A percentile compares a stretch with the other conserved stretches of the same genome.
Conservation (phyloP, 2,329 filamentous ascomycete species). For the Ophiostoma angusticollis region DNA sequence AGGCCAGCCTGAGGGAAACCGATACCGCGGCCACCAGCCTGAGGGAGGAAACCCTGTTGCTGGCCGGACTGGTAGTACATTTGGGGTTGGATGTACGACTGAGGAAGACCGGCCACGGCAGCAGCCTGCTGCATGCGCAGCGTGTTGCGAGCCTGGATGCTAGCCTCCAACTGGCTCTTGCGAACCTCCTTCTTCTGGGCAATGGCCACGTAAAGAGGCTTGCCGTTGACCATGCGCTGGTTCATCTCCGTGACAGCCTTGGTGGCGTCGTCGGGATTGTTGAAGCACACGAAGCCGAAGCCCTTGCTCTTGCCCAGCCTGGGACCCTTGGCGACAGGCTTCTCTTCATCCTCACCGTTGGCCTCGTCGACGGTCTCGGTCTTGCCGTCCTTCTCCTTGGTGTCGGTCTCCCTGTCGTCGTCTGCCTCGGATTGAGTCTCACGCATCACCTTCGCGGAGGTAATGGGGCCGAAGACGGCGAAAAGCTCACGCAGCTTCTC, state of each 20-base stretch:
- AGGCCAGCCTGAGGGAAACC: conserved; percentile 53
- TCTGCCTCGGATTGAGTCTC: conserved; percentile 51
- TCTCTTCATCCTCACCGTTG: conserved; percentile 29
- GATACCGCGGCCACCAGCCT: conserved; percentile 49
- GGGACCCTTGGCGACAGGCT: conserved; percentile 50
- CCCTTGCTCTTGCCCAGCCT: conserved; percentile 97
- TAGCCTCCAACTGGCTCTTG: conserved; percentile 97
- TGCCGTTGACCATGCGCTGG: conserved; percentile 94
- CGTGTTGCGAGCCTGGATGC: conserved; percentile 97
- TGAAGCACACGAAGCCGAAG: conserved; percentile 99
- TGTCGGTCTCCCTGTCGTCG: conserved; percentile 50
- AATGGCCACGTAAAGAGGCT: conserved; percentile 94
- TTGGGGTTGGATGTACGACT: conserved; percentile 74
- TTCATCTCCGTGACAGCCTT: conserved; percentile 99
- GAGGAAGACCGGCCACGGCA: conserved; percentile 76
- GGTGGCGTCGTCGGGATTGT: conserved; percentile 96
- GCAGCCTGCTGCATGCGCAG: conserved; percentile 96
- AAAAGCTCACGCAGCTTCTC: conserved; percentile 96
- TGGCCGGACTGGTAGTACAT: conserved; percentile 87
- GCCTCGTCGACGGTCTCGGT: not conserved
- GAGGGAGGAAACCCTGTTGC: conserved; percentile 56
- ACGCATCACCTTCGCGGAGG: conserved; percentile 98
- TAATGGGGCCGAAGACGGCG: conserved; percentile 82
- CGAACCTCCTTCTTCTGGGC: conserved; percentile 99
- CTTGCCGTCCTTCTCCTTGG: conserved; percentile 68